Percentiles rank a stretch among this genome's conserved stretches.
phyloP scores from a whole-genome alignment of 495 filamentous ascomycete genomes.

The Daldinia bambusicola region DNA sequence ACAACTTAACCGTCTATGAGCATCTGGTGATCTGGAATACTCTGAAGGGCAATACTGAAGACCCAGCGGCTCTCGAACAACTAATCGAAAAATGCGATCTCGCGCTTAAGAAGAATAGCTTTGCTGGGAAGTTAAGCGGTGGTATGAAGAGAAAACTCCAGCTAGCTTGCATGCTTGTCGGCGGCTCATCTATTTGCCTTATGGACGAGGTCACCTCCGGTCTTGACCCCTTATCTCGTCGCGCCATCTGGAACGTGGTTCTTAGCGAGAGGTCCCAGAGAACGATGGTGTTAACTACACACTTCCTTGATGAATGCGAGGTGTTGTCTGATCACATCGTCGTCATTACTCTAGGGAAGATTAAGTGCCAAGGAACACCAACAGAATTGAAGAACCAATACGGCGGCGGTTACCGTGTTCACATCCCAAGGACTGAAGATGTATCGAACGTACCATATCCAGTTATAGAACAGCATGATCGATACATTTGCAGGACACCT shows the following conservation, averaged over 20 bases:
- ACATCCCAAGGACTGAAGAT: slow-evolving; percentile 61
- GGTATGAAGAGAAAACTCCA: slow-evolving; percentile 82
- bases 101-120: slow-evolving; percentile 65
- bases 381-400: slow-evolving; percentile 68
- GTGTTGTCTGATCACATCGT: slow-evolving; percentile 72
- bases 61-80: slow-evolving; percentile 56
- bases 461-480: slow-evolving; percentile 61
- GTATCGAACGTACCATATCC: slow-evolving; percentile 53
- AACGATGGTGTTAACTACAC: slow-evolving; percentile 77
- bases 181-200: slow-evolving; percentile 74
- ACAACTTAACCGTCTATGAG: slow-evolving; percentile 73
- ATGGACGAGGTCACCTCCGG: slow-evolving; percentile 80
- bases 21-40: slow-evolving; percentile 75
- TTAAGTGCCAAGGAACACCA: slow-evolving; percentile 69
- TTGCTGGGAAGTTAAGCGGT: slow-evolving; percentile 69
- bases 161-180: slow-evolving; percentile 81
- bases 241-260: slow-evolving; percentile 81
- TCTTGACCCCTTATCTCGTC: slow-evolving; percentile 73
- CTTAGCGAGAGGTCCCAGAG: slow-evolving; percentile 71
- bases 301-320: slow-evolving; percentile 74
- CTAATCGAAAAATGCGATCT: slow-evolving; percentile 74
- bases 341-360: slow-evolving; percentile 68
- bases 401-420: slow-evolving; percentile 74
- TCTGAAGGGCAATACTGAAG: slow-evolving; percentile 66
- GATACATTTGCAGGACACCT: slow-evolving; percentile 68